Evolutionary conservation across 1,139 yeast species (phyloP).

Genomic region (Blastobotrys niveus): DNA sequence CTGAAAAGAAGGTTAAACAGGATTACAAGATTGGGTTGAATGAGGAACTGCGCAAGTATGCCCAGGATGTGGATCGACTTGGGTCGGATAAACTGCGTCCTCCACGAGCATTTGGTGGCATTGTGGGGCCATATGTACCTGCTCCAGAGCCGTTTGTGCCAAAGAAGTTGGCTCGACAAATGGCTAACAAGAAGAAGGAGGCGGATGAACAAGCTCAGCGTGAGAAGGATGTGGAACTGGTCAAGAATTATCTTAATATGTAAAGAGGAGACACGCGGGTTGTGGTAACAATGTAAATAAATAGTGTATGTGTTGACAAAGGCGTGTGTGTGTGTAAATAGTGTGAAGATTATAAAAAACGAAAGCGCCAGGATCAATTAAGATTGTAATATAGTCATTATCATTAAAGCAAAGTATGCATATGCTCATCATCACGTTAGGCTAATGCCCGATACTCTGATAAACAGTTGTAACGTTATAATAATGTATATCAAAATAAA

Average conservation of each 20-base stretch:
- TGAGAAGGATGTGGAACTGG: constrained; percentile 22
- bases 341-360: constrained; percentile 2
- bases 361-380: too few relatives aligned
- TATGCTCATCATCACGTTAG: too few relatives aligned
- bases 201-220: constrained; percentile 20
- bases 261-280: too few relatives aligned
- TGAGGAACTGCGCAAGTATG: constrained; percentile 29
- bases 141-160: constrained; percentile 68
- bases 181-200: constrained; percentile 22
- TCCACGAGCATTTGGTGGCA: constrained; percentile 68
- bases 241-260: constrained; percentile 24
- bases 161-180: constrained; percentile 34
- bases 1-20: constrained; percentile 37
- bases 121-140: constrained; percentile 62
- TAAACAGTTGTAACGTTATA: background rate
- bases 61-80: constrained; percentile 40
- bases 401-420: too few relatives aligned
- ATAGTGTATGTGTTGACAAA: too few relatives aligned
- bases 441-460: too few relatives aligned
- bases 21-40: constrained; percentile 26
- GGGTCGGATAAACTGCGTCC: constrained; percentile 73
- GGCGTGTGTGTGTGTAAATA: too few relatives aligned
- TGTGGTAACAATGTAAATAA: too few relatives aligned
- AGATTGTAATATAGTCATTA: too few relatives aligned
- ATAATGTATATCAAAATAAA: background rate